A percentile compares a stretch with the other conserved stretches of the same genome.
Conservation (phyloP, 202 grass and related monocot genomes). For the Dendrocalamus latiflorus region DNA sequence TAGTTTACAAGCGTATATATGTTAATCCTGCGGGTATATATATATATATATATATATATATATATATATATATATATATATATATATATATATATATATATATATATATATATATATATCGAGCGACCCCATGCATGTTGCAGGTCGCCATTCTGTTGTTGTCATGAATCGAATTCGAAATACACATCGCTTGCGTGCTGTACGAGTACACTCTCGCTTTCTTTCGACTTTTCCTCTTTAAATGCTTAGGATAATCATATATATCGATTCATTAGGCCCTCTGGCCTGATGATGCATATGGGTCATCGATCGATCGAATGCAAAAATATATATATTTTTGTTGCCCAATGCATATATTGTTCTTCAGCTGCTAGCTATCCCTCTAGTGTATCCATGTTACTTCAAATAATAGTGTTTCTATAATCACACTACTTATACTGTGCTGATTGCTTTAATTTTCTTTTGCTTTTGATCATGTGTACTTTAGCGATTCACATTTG, state of each 20-base stretch:
- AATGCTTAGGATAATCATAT: not conserved
- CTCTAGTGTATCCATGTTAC: not conserved
- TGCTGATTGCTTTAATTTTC: not conserved
- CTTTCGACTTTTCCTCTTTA: conserved; percentile 25
- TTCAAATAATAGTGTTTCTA: not conserved
- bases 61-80: too few species aligned
- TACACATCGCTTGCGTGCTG: not conserved
- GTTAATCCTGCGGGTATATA: too few species aligned
- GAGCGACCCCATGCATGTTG: not conserved
- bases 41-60: too few species aligned
- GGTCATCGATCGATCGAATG: not conserved
- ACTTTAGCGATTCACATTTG: not conserved
- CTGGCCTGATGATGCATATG: not conserved
- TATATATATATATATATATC: too few species aligned
- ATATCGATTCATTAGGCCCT: not conserved
- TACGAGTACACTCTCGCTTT: not conserved
- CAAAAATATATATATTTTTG: not conserved
- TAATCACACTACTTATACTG: not conserved
- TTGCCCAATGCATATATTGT: not conserved
- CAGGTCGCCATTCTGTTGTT: not conserved
- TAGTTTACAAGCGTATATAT: too few species aligned
- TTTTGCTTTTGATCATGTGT: not conserved
- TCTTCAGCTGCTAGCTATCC: not conserved
- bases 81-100: too few species aligned
- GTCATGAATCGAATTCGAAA: conserved; percentile 1